Conservation (phyloP, 1,139 yeast genomes). For the Schwanniomyces etchellsii region DNA sequence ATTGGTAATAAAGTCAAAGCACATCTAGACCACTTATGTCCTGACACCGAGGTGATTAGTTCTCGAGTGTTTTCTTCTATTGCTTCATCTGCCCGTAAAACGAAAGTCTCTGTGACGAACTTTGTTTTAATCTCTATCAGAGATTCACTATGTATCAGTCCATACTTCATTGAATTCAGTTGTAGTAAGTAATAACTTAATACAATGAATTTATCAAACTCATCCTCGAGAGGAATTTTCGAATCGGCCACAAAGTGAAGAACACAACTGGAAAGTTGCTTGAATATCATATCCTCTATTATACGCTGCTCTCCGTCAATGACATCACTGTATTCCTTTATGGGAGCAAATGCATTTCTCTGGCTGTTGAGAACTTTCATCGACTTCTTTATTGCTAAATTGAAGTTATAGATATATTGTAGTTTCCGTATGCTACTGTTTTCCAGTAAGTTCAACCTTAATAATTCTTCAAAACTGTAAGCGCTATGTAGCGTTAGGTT, state of each 20-base stretch:
- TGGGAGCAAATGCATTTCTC: conserved; percentile 1
- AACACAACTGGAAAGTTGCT: conserved; percentile 15
- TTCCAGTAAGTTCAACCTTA: conserved; percentile 18
- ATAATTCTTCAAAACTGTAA: conserved; percentile 7
- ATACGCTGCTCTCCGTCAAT: conserved; percentile 10
- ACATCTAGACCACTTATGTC: conserved; percentile 37
- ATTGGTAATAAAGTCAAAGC: conserved; percentile 32
- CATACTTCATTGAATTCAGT: conserved; percentile 6
- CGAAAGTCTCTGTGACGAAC: conserved; percentile 24
- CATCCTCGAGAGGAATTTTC: conserved; percentile 6
- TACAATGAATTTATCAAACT: conserved; percentile 23
- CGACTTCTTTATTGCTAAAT: conserved; percentile 17
- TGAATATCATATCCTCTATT: conserved; percentile 12
- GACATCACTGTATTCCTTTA: conserved; percentile 3
- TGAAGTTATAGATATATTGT: conserved; percentile 25
- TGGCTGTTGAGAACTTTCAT: conserved; percentile 7
- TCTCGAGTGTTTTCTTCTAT: conserved; percentile 8
- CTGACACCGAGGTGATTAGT: conserved; percentile 21
- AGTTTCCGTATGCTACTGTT: conserved; percentile 14
- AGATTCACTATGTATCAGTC: conserved; percentile 12
- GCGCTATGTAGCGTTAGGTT: conserved; percentile 2
- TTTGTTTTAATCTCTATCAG: conserved; percentile 20
- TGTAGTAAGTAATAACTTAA: conserved; percentile 14
- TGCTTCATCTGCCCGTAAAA: conserved; percentile 10
- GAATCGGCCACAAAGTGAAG: conserved; percentile 9